A percentile compares a stretch with the other conserved stretches of the same genome.
Evolutionary conservation across 2,329 filamentous ascomycete species (phyloP).

Genomic region (Botrytis cinerea): DNA sequence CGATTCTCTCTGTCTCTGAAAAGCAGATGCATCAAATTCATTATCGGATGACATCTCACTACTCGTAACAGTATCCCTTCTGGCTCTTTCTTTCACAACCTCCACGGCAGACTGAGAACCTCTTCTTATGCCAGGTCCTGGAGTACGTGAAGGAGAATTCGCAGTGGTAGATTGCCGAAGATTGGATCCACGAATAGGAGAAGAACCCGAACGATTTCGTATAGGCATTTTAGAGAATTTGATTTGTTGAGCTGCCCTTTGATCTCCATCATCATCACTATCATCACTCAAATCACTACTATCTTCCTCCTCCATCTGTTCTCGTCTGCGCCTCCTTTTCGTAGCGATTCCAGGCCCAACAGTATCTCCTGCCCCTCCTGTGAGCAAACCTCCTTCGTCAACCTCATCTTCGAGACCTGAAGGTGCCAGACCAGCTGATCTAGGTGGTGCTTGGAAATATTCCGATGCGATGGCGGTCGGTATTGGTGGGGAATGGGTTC

Average conservation of each 20-base stretch:
- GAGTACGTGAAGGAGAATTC: constrained; percentile 67
- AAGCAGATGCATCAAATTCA: constrained; percentile 68
- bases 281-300: constrained; percentile 84
- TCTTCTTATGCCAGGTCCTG: constrained; percentile 52
- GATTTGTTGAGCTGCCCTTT: constrained; percentile 80
- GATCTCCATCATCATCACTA: constrained; percentile 75
- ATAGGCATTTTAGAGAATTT: constrained; percentile 96
- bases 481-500: constrained; percentile 83
- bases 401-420: constrained; percentile 64
- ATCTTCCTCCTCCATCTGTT: constrained; percentile 76
- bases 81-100: constrained; percentile 66
- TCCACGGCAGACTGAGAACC: constrained; percentile 73
- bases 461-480: constrained; percentile 80
- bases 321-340: constrained; percentile 65
- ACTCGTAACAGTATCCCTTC: constrained; percentile 77
- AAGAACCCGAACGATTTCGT: constrained; percentile 81
- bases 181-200: constrained; percentile 72
- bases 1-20: constrained; percentile 63
- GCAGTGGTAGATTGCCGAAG: constrained; percentile 63
- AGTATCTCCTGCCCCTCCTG: constrained; percentile 65
- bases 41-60: constrained; percentile 84
- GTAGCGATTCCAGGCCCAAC: constrained; percentile 67
- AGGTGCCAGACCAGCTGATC: constrained; percentile 56
- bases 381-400: constrained; percentile 69
- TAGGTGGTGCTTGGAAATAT: constrained; percentile 74